Percentiles rank a stretch among this genome's conserved stretches.
phyloP scores from a whole-genome alignment of 805 yeast genomes.

The Ogataea paraovalis region DNA sequence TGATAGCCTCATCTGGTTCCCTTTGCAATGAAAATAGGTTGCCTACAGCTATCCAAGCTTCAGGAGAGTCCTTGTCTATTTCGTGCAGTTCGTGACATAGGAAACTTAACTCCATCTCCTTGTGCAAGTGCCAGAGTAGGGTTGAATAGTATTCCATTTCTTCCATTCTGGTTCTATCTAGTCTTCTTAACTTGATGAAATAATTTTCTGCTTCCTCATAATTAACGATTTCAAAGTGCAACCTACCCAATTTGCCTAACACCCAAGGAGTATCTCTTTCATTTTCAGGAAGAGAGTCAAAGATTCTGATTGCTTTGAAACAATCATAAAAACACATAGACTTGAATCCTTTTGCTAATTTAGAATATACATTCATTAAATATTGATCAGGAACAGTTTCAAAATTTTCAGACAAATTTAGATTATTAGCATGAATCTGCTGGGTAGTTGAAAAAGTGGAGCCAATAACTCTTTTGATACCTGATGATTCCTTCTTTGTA shows the following conservation, averaged over 20 bases:
- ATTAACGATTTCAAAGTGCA: slow-evolving; percentile 83
- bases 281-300: slow-evolving; percentile 58
- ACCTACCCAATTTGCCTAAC: slow-evolving; percentile 68
- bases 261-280: slow-evolving; percentile 82
- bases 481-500: slow-evolving; percentile 12
- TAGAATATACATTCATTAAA: slow-evolving; percentile 44
- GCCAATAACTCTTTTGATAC: slow-evolving; percentile 24
- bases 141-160: slow-evolving; percentile 95
- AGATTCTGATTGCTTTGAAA: slow-evolving; percentile 67
- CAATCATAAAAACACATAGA: slow-evolving; percentile 68
- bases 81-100: slow-evolving; percentile 78
- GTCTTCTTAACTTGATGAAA: slow-evolving; percentile 56
- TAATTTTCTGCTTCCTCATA: slow-evolving; percentile 69
- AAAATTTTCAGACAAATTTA: slow-evolving; percentile 13
- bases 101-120: slow-evolving; percentile 72
- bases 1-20: slow-evolving; percentile 87
- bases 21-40: slow-evolving; percentile 78
- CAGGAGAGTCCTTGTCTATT: slow-evolving; percentile 57
- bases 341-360: slow-evolving; percentile 57
- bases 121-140: slow-evolving; percentile 86
- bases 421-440: slow-evolving; percentile 6
- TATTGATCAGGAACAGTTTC: slow-evolving; percentile 32
- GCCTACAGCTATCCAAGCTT: slow-evolving; percentile 91
- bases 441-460: slow-evolving; percentile 16
- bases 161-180: slow-evolving; percentile 73